Conservation (phyloP, 768 basidiomycete species). For the Tricholoma flavovirens region DNA sequence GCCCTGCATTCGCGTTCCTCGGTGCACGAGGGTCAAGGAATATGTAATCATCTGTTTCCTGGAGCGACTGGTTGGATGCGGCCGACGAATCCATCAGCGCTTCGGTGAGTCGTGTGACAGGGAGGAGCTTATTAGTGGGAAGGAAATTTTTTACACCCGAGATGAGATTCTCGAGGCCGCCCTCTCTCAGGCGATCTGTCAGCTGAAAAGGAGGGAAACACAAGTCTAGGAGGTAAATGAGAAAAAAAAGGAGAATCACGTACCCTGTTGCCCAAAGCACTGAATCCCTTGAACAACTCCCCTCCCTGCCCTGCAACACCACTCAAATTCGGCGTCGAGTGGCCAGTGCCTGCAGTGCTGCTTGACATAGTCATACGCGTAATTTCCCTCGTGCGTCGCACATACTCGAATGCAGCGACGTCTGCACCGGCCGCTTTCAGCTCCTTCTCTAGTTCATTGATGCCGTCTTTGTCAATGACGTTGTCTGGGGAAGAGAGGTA, state of each 20-base stretch:
- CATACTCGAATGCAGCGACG: slow-evolving; percentile 82
- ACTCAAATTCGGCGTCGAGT: slow-evolving; percentile 62
- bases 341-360: slow-evolving; percentile 46
- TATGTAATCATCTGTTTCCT: slow-evolving; percentile 94
- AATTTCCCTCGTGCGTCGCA: slow-evolving; percentile 86
- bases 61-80: slow-evolving; percentile 89
- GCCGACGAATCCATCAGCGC: slow-evolving; percentile 96
- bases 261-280: slow-evolving; percentile 85
- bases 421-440: slow-evolving; percentile 80
- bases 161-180: slow-evolving; percentile 94
- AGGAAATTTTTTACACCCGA: slow-evolving; percentile 98
- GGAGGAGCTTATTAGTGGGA: slow-evolving; percentile 88
- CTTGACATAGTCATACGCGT: slow-evolving; percentile 82
- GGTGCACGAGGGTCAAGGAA: slow-evolving; percentile 89
- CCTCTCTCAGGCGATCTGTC: slow-evolving; percentile 89
- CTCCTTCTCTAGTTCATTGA: slow-evolving; percentile 82
- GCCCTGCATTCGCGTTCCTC: slow-evolving; percentile 44
- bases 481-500: slow-evolving; percentile 86
- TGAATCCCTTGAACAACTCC: slow-evolving; percentile 92
- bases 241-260: slow-evolving; percentile 15
- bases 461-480: slow-evolving; percentile 79
- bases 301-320: slow-evolving; percentile 61
- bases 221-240: slow-evolving; percentile 1
- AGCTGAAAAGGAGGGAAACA: slow-evolving; percentile 43
- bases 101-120: slow-evolving; percentile 88